Percentiles rank a stretch among this genome's conserved stretches.
phyloP scores from a whole-genome alignment of 306 rosid genomes.

The Corylus heterophylla region DNA sequence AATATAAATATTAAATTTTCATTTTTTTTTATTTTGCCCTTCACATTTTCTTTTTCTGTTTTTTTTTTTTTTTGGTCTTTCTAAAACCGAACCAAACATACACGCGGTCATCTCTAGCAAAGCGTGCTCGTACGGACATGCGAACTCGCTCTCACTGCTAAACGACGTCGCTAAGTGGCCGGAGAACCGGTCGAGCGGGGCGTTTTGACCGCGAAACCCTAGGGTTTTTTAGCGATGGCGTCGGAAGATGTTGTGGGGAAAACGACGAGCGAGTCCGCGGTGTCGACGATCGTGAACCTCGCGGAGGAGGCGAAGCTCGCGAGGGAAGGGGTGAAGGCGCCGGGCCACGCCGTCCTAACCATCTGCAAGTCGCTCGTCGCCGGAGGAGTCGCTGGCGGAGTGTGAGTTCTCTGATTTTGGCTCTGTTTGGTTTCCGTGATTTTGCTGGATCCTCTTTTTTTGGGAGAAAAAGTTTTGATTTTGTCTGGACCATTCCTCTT shows the following conservation, averaged over 20 bases:
- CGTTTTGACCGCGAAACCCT: neutral
- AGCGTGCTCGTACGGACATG: neutral
- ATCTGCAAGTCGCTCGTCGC: slow-evolving; percentile 68
- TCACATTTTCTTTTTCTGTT: neutral
- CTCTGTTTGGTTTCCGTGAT: neutral
- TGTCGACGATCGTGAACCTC: slow-evolving; percentile 41
- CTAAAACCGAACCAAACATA: neutral
- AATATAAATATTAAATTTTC: neutral
- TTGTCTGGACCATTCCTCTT: neutral
- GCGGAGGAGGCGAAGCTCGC: slow-evolving; percentile 49
- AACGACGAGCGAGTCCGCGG: slow-evolving; percentile 38
- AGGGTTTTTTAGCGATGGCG: slow-evolving; percentile 41
- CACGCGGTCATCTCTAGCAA: neutral
- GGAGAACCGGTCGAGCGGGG: neutral
- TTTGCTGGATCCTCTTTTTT: neutral
- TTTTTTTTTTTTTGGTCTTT: neutral
- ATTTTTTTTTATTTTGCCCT: neutral
- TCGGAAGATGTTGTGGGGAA: slow-evolving; percentile 41
- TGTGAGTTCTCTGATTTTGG: slow-evolving; percentile 45
- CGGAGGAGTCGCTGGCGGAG: slow-evolving; percentile 80
- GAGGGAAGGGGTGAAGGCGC: slow-evolving; percentile 48
- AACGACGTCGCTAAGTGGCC: neutral
- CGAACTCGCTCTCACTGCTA: neutral
- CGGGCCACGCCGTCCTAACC: slow-evolving; percentile 40
- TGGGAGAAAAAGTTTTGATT: neutral